Percentiles rank a stretch among this genome's conserved stretches.
Evolutionary conservation across 176 grass and related monocot species (phyloP).

Genomic region (Oryza australiensis): DNA sequence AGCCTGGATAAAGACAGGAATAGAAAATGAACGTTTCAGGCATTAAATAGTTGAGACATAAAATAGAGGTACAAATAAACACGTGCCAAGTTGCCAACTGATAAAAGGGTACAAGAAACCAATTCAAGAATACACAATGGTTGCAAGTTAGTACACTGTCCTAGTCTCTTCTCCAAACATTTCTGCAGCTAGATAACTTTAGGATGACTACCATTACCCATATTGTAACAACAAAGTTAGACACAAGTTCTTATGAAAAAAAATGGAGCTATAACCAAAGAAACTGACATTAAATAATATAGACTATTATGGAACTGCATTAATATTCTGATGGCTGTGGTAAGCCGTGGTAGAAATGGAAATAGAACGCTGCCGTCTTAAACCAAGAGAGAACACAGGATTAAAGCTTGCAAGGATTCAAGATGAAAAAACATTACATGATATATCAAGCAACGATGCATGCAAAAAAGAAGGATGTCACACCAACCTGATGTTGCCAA

Average conservation of each 20-base stretch:
- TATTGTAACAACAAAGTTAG: neutral
- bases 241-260: neutral
- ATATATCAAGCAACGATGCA: neutral
- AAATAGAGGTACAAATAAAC: neutral
- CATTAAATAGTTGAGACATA: neutral
- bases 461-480: neutral
- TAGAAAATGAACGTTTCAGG: neutral
- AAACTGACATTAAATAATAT: neutral
- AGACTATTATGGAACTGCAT: neutral
- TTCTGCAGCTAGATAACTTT: neutral
- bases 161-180: neutral
- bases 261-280: neutral
- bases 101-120: neutral
- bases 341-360: neutral
- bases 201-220: neutral
- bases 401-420: neutral
- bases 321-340: neutral
- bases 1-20: slow-evolving; percentile 43
- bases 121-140: neutral
- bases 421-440: slow-evolving; percentile 13
- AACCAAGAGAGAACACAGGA: neutral
- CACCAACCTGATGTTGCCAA: slow-evolving; percentile 89
- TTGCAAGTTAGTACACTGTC: neutral
- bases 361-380: neutral
- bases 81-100: neutral